Percentiles rank a stretch among this genome's conserved stretches.
These are phyloP conservation scores for Lyophyllum shimeji DNA, from an alignment of 768 basidiomycete species.

Conservation along the genomic window DNA sequence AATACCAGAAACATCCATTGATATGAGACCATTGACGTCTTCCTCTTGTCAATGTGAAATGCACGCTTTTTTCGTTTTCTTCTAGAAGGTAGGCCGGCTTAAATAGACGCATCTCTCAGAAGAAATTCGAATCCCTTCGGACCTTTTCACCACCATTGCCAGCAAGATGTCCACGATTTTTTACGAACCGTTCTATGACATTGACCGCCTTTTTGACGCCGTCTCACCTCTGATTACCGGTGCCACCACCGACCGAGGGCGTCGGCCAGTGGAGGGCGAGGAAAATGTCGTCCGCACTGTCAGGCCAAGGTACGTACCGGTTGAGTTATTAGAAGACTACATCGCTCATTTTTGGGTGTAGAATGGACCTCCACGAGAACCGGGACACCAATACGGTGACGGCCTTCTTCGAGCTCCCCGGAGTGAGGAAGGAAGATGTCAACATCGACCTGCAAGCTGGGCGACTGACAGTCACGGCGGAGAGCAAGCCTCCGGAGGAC, in stretches of 20 bases:
- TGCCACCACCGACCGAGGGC: conserved; percentile 12
- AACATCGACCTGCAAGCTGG: conserved; percentile 47
- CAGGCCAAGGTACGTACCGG: neutral
- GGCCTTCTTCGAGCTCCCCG: neutral
- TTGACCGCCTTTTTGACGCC: conserved; percentile 45
- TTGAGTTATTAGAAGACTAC: neutral
- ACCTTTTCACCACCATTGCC: neutral
- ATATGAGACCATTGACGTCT: neutral
- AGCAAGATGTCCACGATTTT: conserved; percentile 8
- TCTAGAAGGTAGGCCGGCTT: neutral
- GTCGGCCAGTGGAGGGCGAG: too few species aligned
- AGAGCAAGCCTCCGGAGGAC: conserved; percentile 29
- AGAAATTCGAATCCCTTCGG: neutral
- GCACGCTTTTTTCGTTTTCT: neutral
- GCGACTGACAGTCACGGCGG: conserved; percentile 47
- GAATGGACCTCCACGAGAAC: conserved; percentile 51
- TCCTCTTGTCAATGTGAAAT: neutral
- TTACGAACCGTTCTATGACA: conserved; percentile 42
- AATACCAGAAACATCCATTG: neutral
- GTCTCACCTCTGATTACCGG: conserved; percentile 17
- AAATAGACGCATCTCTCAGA: neutral
- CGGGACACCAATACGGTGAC: conserved; percentile 39
- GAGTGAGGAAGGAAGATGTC: conserved; percentile 28
- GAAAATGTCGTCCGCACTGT: neutral
- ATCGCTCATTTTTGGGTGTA: neutral